phyloP scores from a whole-genome alignment of 768 basidiomycete genomes.

The Royoungia palumana region DNA sequence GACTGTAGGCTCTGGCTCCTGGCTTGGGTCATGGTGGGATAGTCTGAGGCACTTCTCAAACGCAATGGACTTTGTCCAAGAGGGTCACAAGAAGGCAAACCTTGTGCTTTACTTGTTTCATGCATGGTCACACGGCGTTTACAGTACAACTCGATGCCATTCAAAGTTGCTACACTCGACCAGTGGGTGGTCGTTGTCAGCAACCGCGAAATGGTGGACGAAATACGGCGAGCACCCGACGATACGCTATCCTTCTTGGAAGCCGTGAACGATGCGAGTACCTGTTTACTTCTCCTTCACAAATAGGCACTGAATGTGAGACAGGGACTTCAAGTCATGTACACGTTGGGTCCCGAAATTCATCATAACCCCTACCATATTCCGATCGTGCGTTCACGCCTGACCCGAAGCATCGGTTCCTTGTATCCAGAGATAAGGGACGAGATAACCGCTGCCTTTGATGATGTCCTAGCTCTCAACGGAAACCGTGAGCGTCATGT shows the following conservation, averaged over 20 bases:
- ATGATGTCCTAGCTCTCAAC: conserved; percentile 32
- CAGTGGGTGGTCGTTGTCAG: conserved; percentile 42
- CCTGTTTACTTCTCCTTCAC: not conserved
- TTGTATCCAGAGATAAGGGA: conserved; percentile 41
- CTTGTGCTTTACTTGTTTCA: not conserved
- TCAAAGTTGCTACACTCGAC: conserved; percentile 26
- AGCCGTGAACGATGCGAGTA: conserved; percentile 33
- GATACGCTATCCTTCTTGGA: conserved; percentile 35
- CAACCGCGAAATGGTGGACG: conserved; percentile 34
- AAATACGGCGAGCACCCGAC: conserved; percentile 39
- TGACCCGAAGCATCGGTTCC: conserved; percentile 37
- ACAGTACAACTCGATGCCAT: conserved; percentile 30
- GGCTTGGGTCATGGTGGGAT: conserved; percentile 28
- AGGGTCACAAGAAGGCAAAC: conserved; percentile 31
- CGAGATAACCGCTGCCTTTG: conserved; percentile 42
- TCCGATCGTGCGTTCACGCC: conserved; percentile 24
- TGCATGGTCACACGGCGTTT: not conserved
- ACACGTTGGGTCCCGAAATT: conserved; percentile 36
- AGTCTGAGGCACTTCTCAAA: conserved; percentile 16
- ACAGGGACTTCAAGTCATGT: conserved; percentile 38
- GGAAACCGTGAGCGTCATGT: conserved; percentile 10
- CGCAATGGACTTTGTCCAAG: conserved; percentile 22
- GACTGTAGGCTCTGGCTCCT: conserved; percentile 23
- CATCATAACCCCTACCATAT: conserved; percentile 29
- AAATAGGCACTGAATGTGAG: not conserved